Evolutionary conservation across 2,329 filamentous ascomycete genomes (phyloP), one percentile per base, ranked within the genome.

Genomic region (Penicillium digitatum): DNA sequence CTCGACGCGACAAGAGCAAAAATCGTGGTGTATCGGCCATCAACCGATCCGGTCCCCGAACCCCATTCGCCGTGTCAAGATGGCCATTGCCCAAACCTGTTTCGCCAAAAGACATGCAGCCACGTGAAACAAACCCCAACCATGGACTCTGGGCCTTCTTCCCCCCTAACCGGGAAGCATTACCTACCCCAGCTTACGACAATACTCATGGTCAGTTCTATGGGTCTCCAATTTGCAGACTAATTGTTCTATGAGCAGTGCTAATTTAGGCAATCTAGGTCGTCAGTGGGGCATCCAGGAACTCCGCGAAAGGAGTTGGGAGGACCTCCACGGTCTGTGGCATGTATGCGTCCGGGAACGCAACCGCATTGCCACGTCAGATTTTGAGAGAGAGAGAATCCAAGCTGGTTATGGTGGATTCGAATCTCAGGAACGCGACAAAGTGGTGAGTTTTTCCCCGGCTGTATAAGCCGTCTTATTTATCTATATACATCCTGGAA

Each of bases 121-220:
- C 66, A 42, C 72, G 70, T n/a, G 46, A 82, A 59, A 81, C 79
- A 32, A 87, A 90, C 69, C 80, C 84, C 27, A 76, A 92, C 62
- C 94, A 99, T 74, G 93, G 91, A 29, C 85, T 99, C 11, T 97
- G 89, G 88, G 87, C 84, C 1, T 99, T 99, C 77, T 97, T 99
- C 76, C 85, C 87, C 66, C 80, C 81, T 59, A 81, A 86, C 61
- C 83, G 83, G 61, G 82, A 85, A 67, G 76, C 86, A n/a, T 73
- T 96, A 66, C 81, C 82, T 64, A 86, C 86, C 8, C 91, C 92
- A 5, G 81, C 84, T 34, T 86, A 93, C 62, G 85, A 88, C 53
- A 71, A 79, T 47, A 78, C 82, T 60, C 87, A 94, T 73, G 94
- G 83, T 84, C 73, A 60, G 75, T 27, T 18, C 7, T 3, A 8